Evolutionary conservation across 345 rosid species (phyloP), one percentile per base, ranked within the genome.

Genomic region (Pistacia vera): DNA sequence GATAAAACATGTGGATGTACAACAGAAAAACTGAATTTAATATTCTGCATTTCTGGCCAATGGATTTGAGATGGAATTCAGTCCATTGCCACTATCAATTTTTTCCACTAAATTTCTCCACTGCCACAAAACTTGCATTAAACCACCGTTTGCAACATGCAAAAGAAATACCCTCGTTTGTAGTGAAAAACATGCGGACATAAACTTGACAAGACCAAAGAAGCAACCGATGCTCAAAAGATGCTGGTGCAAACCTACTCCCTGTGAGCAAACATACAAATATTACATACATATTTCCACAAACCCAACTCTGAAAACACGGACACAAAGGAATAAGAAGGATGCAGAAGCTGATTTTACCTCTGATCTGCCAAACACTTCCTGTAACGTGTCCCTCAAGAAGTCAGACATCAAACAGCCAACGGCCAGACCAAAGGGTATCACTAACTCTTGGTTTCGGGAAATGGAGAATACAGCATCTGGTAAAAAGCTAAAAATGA

Each of bases 71-170:
- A 11, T 8, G n/a, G 55, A 22, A 35, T 28, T 71, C 51, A 66
- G 71, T 59, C 33, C 70, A 4, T 30, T 25, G 33, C 22, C 61
- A 28, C 11, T 3, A 65, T 35, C 76, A 61, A 74, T 65, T 72
- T 65, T 77, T 30, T 56, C 75, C 17, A 36, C 25, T 51, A 51
- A 63, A 66, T 58, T 66, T 75, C 75, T 84, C 90, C 86, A 87
- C 11, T 71, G 80, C 90, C 90, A 85, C 60, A 86, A 72, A 71
- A 72, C 80, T 79, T 90, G 91, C 88, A 86, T 76, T 72, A 90
- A 61, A 28, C 88, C 93, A 11, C 91, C 91, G 78, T 90, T 88
- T 16, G 84, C 86, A 60, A 86, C 83, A 77, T 88, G 87, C 74
- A 79, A 66, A 67, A 90, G 84, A 58, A 89, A 72, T 9, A 79